Base-by-base conservation (phyloP, 2,329 filamentous ascomycete species). In the Sclerotinia glacialis region DNA sequence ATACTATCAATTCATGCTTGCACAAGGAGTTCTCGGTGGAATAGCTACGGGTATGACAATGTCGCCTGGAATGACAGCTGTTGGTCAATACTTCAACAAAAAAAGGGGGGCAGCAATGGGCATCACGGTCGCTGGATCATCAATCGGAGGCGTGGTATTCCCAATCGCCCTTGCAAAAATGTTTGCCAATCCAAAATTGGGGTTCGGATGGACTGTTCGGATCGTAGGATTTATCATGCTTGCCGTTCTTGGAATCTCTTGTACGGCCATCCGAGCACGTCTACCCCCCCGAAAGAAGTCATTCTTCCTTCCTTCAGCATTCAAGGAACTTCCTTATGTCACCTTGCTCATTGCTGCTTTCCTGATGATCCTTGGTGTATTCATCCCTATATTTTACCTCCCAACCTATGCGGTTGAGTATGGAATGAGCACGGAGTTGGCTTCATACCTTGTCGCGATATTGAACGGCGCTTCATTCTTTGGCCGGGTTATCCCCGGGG, bases 371-470 rank as follows among this genome's bases (percentile, higher is more conserved):
- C 73, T 78, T 28, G 83, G 83, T 37, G 79, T 83, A 65, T 84
- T 84, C 70, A 73, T 84, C 16, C 83, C 84, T 3, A 79, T 82
- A 67, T 81, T 79, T 67, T 86, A 80, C 67, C 73, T 73, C 3
- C 67, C 66, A 44, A 67, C 81, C 1, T 75, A 83, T 64, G 83
- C 82, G 0, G 71, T 78, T 42, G 67, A 74, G 1, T 76, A 79
- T 55, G 83, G 83, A 47, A 83, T 86, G 77, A 77, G 78, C 67
- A 50, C 72, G 1, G 69, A 75, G 8, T 76, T 86, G 2, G 79
- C 83, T 1, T 75, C 76, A 18, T 85, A 86, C 69, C 75, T 86
- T 12, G 72, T 86, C 26, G 72, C 83, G 0, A 80, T 87, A 31
- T 74, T 86, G 40, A 85, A 66, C 18, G 64, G 58, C 5, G 56